A percentile compares a stretch with the other conserved stretches of the same genome.
phyloP scores from a whole-genome alignment of 352 stramenopile species.

The Globisporangium okanoganense region DNA sequence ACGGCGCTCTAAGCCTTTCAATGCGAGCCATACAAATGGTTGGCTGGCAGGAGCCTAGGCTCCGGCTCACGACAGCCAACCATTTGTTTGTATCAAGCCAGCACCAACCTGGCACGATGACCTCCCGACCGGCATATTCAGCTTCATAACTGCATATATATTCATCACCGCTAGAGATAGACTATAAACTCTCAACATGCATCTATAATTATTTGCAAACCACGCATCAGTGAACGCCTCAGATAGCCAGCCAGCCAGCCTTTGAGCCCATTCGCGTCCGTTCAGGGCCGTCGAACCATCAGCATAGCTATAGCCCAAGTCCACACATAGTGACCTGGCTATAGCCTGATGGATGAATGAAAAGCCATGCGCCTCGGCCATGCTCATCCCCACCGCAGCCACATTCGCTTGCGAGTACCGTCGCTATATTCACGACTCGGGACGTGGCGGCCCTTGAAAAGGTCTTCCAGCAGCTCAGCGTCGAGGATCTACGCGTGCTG shows the following conservation, averaged over 20 bases:
- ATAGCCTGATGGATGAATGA: no score
- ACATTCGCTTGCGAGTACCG: neutral
- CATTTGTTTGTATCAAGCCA: neutral
- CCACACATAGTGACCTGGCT: no score
- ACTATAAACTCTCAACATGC: no score
- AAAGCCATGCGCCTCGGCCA: neutral
- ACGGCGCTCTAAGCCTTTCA: slow-evolving; percentile 30
- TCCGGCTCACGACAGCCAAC: neutral
- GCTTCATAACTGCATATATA: neutral
- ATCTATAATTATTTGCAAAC: no score
- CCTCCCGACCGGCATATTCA: neutral
- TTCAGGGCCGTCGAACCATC: no score
- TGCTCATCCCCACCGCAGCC: neutral
- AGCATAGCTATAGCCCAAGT: no score
- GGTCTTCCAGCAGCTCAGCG: slow-evolving; percentile 27
- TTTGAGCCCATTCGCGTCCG: no score
- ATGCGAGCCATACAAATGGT: no score
- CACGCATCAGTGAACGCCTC: no score
- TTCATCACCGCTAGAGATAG: neutral
- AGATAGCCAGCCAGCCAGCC: no score
- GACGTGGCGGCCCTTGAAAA: slow-evolving; percentile 16
- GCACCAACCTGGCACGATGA: neutral
- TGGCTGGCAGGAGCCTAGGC: neutral
- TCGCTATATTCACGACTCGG: neutral
- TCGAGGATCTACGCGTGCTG: slow-evolving; percentile 40